Evolutionary conservation across 768 basidiomycete genomes (phyloP), one percentile per base, ranked within the genome.

Genomic region (Russula virescens): DNA sequence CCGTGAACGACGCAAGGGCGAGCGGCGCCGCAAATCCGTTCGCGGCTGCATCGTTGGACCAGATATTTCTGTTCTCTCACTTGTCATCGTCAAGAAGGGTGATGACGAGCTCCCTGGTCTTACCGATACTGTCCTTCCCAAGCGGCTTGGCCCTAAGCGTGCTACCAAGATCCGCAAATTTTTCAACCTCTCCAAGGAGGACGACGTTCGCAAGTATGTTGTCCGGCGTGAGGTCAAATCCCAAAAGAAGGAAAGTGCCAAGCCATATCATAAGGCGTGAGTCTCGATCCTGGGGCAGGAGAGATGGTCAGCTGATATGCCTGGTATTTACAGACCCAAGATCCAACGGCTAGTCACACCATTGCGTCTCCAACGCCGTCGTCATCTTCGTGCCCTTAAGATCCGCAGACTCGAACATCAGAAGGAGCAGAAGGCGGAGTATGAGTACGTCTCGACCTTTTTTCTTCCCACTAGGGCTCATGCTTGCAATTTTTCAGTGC

Each of bases 1-100:
- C 84, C 93, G 96, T 70, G 76, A 81, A 68, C 91, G 94, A 73
- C 91, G 94, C 76, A 77, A 81, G 53, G 96, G 96, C 73, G 95
- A 99, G 80, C 91, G 96, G 78, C 94, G 91, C 83, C 91, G 96
- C 83, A 98, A 98, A 80, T 97, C 95, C 71, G 92, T 99, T 65
- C 91, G 96, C 66, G 96, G 96, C 38, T 97, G 94, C 83, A 98
- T 98, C 77, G 91, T 98, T 74, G 94, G 91, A 68, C 84, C 93
- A 72, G 95, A 99, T 76, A 97, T 98, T 70, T 89, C 94, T 58
- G 95, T 97, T 64, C 85, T 99, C 68, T 89, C 91, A 54, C 80
- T 95, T 67, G 87, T 95, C 74, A 88, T 99, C 70, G 92, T 97
- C 78, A 97, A 98, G 83, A 89, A 97, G 79, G 96, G 96, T 60